Evolutionary conservation across 139 green algal species (phyloP).

Genomic region (Auxenochlorella pyrenoidosa): DNA sequence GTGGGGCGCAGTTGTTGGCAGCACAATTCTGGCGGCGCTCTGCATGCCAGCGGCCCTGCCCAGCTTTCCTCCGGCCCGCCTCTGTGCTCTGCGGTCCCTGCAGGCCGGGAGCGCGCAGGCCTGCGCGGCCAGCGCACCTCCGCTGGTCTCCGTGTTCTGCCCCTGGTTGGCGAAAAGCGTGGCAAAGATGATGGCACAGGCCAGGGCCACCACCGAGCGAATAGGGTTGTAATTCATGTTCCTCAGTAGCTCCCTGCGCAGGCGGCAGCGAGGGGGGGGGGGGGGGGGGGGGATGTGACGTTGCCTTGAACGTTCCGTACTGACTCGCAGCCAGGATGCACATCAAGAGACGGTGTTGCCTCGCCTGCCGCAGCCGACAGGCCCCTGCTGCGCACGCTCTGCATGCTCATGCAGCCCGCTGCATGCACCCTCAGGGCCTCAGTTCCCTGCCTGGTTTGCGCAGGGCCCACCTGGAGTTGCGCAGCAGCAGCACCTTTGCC

Average conservation of each 20-base stretch:
- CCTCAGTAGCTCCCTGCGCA: slow-evolving; percentile 36
- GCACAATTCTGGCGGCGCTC: too few relatives aligned
- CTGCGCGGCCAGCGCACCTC: slow-evolving; percentile 56
- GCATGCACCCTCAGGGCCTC: background rate
- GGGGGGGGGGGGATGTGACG: background rate
- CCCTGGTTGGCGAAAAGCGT: slow-evolving; percentile 46
- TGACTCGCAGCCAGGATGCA: too few relatives aligned
- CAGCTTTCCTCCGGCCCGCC: too few relatives aligned
- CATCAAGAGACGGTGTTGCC: background rate
- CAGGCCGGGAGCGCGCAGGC: too few relatives aligned
- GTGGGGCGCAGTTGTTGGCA: too few relatives aligned
- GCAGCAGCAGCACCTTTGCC: slow-evolving; percentile 46
- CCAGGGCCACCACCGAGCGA: slow-evolving; percentile 51
- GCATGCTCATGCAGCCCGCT: background rate
- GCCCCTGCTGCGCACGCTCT: background rate
- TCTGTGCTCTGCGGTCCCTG: too few relatives aligned
- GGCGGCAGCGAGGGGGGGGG: too few relatives aligned
- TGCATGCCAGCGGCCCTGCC: too few relatives aligned
- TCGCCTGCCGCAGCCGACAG: background rate
- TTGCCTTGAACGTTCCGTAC: background rate
- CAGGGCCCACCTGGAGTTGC: slow-evolving; percentile 16
- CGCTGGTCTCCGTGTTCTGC: slow-evolving; percentile 64
- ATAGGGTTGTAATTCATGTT: slow-evolving; percentile 53
- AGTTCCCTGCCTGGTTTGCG: background rate
- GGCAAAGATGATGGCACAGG: slow-evolving; percentile 53